Evolutionary conservation across 805 yeast species (phyloP).

Genomic region (Monosporozyma servazzii): DNA sequence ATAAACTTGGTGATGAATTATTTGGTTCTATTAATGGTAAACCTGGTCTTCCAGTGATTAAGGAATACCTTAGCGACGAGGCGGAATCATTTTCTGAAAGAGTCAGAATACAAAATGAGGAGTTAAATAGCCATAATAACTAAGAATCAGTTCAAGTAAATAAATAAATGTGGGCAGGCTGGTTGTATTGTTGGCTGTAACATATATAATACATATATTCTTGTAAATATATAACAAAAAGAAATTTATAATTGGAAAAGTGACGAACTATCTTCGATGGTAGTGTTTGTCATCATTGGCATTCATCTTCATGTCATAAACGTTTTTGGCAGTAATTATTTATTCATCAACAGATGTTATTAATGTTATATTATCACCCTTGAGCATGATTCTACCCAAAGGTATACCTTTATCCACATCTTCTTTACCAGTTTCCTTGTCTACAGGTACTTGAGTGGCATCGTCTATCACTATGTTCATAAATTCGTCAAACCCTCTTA

Average conservation of each 20-base stretch:
- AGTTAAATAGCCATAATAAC: not conserved
- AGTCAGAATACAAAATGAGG: not conserved
- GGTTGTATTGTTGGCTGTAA: not conserved
- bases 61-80: slow-evolving; percentile 31
- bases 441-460: slow-evolving; percentile 55
- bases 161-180: not conserved
- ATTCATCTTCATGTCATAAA: not conserved
- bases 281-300: not conserved
- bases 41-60: slow-evolving; percentile 30
- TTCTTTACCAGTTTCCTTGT: slow-evolving; percentile 30
- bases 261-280: not conserved
- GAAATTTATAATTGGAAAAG: not conserved
- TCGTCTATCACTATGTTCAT: slow-evolving; percentile 73
- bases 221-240: not conserved
- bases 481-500: slow-evolving; percentile 93
- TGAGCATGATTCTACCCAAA: slow-evolving; percentile 70
- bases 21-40: slow-evolving; percentile 31
- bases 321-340: not conserved
- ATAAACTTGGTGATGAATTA: slow-evolving; percentile 27
- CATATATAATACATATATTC: slow-evolving; percentile 1
- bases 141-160: not conserved
- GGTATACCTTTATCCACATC: slow-evolving; percentile 27
- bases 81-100: slow-evolving; percentile 20
- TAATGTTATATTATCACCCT: slow-evolving; percentile 89
- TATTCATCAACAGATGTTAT: slow-evolving; percentile 34